These are phyloP conservation scores for Syncephalastrum sp. DNA, from an alignment of 371 early-diverging fungal genomes.

Conservation along the genomic window DNA sequence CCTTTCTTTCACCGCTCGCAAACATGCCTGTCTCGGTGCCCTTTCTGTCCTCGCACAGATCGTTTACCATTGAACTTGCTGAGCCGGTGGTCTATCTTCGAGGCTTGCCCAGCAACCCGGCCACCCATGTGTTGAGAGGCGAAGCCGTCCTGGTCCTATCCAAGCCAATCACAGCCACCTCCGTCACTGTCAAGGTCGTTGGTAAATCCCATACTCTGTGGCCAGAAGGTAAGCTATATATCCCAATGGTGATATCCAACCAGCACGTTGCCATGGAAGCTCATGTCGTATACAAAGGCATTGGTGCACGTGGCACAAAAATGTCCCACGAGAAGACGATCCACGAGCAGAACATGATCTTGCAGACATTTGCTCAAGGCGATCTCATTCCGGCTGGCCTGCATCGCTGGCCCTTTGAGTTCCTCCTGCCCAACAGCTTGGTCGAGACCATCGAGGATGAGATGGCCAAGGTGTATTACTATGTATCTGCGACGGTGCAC, in stretches of 20 bases:
- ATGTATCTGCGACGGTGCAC: slow-evolving; percentile 33
- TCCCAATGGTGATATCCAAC: not conserved
- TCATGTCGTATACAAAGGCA: slow-evolving; percentile 8
- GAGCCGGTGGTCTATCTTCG: slow-evolving; percentile 47
- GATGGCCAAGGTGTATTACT: slow-evolving; percentile 40
- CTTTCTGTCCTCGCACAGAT: slow-evolving; percentile 38
- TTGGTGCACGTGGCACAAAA: slow-evolving; percentile 40
- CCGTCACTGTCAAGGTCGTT: slow-evolving; percentile 33
- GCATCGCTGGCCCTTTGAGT: slow-evolving; percentile 46
- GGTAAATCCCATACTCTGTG: slow-evolving; percentile 43
- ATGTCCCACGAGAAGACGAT: slow-evolving; percentile 44
- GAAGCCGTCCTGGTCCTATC: slow-evolving; percentile 42
- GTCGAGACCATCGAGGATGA: slow-evolving; percentile 50
- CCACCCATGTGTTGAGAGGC: slow-evolving; percentile 39
- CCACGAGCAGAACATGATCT: slow-evolving; percentile 42
- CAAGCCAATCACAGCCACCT: slow-evolving; percentile 28
- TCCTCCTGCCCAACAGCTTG: slow-evolving; percentile 37
- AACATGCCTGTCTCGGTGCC: slow-evolving; percentile 30
- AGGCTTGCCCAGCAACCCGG: slow-evolving; percentile 27
- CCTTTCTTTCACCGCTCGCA: too few relatives aligned
- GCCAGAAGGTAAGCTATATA: slow-evolving; percentile 42
- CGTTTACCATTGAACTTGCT: slow-evolving; percentile 45
- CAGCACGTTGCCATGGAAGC: not conserved
- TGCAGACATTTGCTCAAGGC: slow-evolving; percentile 25
- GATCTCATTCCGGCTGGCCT: slow-evolving; percentile 28